Percentiles rank a stretch among this genome's conserved stretches.
phyloP scores from a whole-genome alignment of 1,139 yeast species.

The Yamadazyma sp. region DNA sequence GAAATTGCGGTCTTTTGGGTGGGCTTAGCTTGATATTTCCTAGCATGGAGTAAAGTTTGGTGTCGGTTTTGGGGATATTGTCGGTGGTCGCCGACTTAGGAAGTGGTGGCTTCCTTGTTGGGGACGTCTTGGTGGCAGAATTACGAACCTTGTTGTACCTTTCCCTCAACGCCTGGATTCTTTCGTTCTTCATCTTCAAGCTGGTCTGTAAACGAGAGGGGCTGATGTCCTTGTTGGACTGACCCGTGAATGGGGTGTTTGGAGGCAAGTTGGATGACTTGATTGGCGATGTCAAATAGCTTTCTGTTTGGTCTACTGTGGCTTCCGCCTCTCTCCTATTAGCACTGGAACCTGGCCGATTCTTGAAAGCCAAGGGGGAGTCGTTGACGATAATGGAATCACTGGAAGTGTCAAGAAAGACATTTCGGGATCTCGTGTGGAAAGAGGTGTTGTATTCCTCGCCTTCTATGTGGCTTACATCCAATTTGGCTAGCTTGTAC shows the following conservation, averaged over 20 bases:
- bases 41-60: constrained; percentile 8
- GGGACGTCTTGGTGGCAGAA: constrained; percentile 1
- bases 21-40: constrained; percentile 20
- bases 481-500: constrained; percentile 18
- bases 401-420: constrained; percentile 13
- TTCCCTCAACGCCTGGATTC: constrained; percentile 34
- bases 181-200: constrained; percentile 32
- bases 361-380: constrained; percentile 35
- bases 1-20: constrained; percentile 35
- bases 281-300: constrained; percentile 37
- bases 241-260: constrained; percentile 24
- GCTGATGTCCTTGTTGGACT: constrained; percentile 23
- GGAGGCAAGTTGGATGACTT: constrained; percentile 19
- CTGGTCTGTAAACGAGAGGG: constrained; percentile 44
- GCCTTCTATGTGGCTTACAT: constrained; percentile 14
- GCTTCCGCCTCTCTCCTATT: constrained; percentile 5
- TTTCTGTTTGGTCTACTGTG: constrained; percentile 11
- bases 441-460: constrained; percentile 6
- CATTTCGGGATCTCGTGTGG: constrained; percentile 1
- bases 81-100: background rate
- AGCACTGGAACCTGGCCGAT: constrained; percentile 1
- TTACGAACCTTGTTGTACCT: constrained; percentile 30
- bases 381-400: constrained; percentile 24
- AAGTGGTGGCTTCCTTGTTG: background rate
- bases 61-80: background rate